Evolutionary conservation across 2,329 filamentous ascomycete genomes (phyloP).

Genomic region (Aspergillus eucalypticola): DNA sequence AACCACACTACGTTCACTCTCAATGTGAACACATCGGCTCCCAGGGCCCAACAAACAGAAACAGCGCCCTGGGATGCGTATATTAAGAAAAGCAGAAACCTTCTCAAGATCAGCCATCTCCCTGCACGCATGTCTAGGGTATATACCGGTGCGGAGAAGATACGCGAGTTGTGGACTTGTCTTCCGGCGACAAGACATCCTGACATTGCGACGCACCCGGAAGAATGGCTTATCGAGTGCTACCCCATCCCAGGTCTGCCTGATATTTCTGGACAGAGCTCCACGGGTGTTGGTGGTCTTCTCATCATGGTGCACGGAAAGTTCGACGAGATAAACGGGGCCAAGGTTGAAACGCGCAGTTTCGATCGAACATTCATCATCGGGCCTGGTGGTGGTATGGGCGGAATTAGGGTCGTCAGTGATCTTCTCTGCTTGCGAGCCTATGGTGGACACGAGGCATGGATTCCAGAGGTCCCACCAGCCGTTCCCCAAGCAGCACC

Average conservation of each 20-base stretch:
- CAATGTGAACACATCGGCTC: constrained; percentile 65
- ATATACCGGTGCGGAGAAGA: constrained; percentile 64
- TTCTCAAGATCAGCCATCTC: constrained; percentile 66
- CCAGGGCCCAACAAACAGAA: constrained; percentile 53
- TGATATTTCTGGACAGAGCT: constrained; percentile 65
- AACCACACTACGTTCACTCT: constrained; percentile 72
- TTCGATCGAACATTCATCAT: constrained; percentile 82
- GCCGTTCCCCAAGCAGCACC: constrained; percentile 40
- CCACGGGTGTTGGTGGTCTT: constrained; percentile 72
- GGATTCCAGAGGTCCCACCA: constrained; percentile 43
- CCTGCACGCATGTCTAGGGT: constrained; percentile 65
- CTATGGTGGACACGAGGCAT: constrained; percentile 60
- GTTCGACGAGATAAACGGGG: constrained; percentile 70
- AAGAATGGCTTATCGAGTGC: constrained; percentile 82
- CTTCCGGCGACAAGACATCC: constrained; percentile 76
- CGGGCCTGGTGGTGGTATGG: constrained; percentile 68
- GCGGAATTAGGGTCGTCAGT: constrained; percentile 72
- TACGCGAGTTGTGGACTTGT: constrained; percentile 67
- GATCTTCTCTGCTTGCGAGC: constrained; percentile 75
- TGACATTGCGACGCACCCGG: constrained; percentile 63
- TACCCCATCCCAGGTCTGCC: constrained; percentile 70
- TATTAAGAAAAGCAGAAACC: constrained; percentile 75
- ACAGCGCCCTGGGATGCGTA: constrained; percentile 67
- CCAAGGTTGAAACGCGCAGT: constrained; percentile 65
- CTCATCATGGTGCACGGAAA: constrained; percentile 79